Conservation (phyloP, 2,329 filamentous ascomycete genomes). For the Fonsecaea monophora region DNA sequence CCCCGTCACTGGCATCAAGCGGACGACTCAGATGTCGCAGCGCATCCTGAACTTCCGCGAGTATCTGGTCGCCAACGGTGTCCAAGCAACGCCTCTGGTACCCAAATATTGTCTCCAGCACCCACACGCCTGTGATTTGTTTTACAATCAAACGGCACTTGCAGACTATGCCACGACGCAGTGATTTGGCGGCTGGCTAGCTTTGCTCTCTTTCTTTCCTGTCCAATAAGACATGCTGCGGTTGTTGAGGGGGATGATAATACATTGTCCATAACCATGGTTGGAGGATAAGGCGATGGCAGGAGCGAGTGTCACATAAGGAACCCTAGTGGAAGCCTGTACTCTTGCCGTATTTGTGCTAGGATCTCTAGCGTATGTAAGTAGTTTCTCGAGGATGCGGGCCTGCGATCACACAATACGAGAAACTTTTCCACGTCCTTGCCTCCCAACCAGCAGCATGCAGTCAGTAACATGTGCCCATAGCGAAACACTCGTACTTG, state of each 20-base stretch:
- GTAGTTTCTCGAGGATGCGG: too few species aligned
- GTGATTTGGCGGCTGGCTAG: constrained; percentile 1
- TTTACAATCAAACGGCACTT: constrained; percentile 57
- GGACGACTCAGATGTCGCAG: constrained; percentile 61
- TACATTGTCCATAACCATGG: background rate
- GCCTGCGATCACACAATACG: too few species aligned
- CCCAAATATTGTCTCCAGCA: constrained; percentile 66
- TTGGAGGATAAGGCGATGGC: background rate
- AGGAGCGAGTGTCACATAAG: background rate
- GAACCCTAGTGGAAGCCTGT: background rate
- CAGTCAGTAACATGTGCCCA: too few species aligned
- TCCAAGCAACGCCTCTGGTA: constrained; percentile 59
- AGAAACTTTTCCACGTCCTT: too few species aligned
- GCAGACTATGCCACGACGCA: constrained; percentile 23
- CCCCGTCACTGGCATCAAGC: constrained; percentile 54
- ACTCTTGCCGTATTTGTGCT: background rate
- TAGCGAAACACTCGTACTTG: too few species aligned
- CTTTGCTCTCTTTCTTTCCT: background rate
- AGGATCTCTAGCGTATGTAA: too few species aligned
- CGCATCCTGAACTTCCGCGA: constrained; percentile 66
- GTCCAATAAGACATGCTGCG: background rate
- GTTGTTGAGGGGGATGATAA: background rate
- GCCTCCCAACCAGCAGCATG: too few species aligned
- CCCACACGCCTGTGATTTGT: constrained; percentile 64
- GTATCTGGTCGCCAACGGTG: constrained; percentile 63